Conservation (phyloP, 352 stramenopile genomes). For the Phytophthora foliorum region DNA sequence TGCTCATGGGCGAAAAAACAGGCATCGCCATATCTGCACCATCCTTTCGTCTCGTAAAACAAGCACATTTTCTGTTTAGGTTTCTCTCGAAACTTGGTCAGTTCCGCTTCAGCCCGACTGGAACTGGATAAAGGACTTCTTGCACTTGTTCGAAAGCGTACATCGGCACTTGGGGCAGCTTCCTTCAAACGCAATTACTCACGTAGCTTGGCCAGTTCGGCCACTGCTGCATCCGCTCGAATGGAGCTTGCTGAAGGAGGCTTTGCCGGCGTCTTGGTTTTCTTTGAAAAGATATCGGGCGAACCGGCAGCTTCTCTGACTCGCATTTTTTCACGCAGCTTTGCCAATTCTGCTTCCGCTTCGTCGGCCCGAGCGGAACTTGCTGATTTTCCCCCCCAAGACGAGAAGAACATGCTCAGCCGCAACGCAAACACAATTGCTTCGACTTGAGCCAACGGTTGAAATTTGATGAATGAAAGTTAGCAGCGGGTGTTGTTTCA, state of each 20-base stretch:
- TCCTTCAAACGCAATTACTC: neutral
- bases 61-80: neutral
- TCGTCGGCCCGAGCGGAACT: neutral
- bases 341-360: neutral
- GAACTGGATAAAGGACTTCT: neutral
- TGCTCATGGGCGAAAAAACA: neutral
- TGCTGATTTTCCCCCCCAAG: neutral
- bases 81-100: neutral
- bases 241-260: neutral
- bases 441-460: neutral
- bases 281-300: neutral
- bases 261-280: neutral
- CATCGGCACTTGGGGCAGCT: neutral
- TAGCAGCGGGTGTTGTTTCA: no score
- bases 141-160: neutral
- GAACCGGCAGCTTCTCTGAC: neutral
- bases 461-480: neutral
- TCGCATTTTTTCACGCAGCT: neutral
- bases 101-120: neutral
- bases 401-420: neutral
- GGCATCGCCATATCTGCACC: neutral
- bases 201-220: constrained; percentile 6
- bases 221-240: neutral
- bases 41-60: neutral
- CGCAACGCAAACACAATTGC: neutral